Evolutionary conservation across 75 land plant species (phyloP).

Genomic region (Picea glauca): DNA sequence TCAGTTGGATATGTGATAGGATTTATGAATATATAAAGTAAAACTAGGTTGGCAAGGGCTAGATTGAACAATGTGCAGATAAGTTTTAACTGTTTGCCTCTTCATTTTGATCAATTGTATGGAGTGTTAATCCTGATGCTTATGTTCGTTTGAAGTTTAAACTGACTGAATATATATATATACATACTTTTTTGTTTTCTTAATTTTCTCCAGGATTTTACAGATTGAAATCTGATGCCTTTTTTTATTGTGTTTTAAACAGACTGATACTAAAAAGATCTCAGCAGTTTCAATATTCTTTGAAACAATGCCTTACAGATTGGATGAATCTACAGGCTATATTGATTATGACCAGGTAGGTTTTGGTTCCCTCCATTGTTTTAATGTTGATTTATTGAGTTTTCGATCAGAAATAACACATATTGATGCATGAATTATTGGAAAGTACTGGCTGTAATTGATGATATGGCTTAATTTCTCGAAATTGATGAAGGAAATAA

Average conservation of each 20-base stretch:
- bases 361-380: not conserved
- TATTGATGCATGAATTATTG: not conserved
- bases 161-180: no score
- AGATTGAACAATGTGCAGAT: not conserved
- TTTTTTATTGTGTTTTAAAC: conserved; percentile 11
- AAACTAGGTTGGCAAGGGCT: not conserved
- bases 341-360: conserved; percentile 52
- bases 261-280: conserved; percentile 62
- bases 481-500: not conserved
- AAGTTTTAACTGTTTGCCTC: not conserved
- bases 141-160: not conserved
- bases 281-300: conserved; percentile 60
- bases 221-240: conserved; percentile 3
- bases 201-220: not conserved
- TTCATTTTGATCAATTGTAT: not conserved
- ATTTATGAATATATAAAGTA: not conserved
- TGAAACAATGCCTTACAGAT: conserved; percentile 56
- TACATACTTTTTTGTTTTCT: no score
- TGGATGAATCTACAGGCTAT: conserved; percentile 49
- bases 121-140: not conserved
- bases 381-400: not conserved
- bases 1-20: not conserved
- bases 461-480: not conserved
- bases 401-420: not conserved
- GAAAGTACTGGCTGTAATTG: not conserved